phyloP scores from a whole-genome alignment of 2,329 filamentous ascomycete genomes.

The Phyllosticta capitalensis region DNA sequence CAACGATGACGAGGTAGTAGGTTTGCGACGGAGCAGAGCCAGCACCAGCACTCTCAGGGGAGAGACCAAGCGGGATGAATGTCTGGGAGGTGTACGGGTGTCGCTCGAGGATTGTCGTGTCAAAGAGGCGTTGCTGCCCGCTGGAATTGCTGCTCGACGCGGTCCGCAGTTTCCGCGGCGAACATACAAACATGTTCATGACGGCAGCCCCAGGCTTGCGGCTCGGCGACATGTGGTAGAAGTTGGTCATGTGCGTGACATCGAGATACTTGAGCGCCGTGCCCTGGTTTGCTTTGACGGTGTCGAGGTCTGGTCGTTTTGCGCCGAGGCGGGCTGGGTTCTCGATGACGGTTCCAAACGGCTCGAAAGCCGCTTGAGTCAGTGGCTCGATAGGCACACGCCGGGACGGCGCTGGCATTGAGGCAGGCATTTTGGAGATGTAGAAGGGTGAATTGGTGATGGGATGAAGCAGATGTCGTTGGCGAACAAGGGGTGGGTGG shows the following conservation, averaged over 20 bases:
- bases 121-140: constrained; percentile 50
- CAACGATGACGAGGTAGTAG: constrained; percentile 78
- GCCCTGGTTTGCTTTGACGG: constrained; percentile 68
- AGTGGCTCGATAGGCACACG: constrained; percentile 55
- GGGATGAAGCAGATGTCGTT: not conserved
- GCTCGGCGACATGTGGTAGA: constrained; percentile 59
- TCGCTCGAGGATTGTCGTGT: constrained; percentile 68
- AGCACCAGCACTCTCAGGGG: constrained; percentile 7
- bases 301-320: constrained; percentile 36
- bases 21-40: constrained; percentile 33
- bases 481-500: not conserved
- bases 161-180: constrained; percentile 49
- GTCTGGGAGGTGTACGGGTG: constrained; percentile 94
- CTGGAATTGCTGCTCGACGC: constrained; percentile 43
- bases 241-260: constrained; percentile 63
- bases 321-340: constrained; percentile 51
- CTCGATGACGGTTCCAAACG: constrained; percentile 75
- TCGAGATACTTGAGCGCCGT: constrained; percentile 78
- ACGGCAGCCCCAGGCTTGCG: constrained; percentile 48
- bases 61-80: constrained; percentile 66
- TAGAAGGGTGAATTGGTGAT: not conserved
- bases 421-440: constrained; percentile 17
- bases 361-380: constrained; percentile 57
- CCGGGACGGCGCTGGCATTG: constrained; percentile 31
- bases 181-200: constrained; percentile 86